Percentiles rank a stretch among this genome's conserved stretches.
Conservation (phyloP, 2,329 filamentous ascomycete species). For the Arthroderma uncinatum region DNA sequence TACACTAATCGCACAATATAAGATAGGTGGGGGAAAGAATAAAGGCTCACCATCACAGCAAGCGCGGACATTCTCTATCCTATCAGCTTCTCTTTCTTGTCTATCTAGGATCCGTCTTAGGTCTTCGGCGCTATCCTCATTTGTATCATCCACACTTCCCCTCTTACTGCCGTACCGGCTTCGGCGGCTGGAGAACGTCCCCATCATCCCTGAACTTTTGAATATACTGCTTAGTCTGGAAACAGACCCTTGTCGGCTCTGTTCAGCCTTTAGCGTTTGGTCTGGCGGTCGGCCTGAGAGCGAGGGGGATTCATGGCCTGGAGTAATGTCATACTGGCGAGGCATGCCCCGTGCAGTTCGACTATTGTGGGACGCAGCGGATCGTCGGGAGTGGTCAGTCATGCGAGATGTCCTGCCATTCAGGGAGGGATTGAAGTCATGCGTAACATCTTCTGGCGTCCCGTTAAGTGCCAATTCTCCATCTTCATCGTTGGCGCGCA, state of each 20-base stretch:
- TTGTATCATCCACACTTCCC: constrained; percentile 30
- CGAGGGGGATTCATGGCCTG: constrained; percentile 28
- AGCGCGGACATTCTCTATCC: constrained; percentile 86
- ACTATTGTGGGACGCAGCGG: constrained; percentile 71
- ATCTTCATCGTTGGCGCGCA: constrained; percentile 57
- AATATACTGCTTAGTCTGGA: constrained; percentile 41
- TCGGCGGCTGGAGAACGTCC: constrained; percentile 40
- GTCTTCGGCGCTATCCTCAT: constrained; percentile 68
- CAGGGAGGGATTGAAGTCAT: constrained; percentile 65
- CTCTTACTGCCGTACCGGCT: constrained; percentile 32
- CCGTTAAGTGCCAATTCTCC: constrained; percentile 45
- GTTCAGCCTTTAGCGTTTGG: constrained; percentile 26
- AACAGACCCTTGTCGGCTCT: constrained; percentile 33
- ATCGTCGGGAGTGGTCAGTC: constrained; percentile 42
- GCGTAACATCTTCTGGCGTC: constrained; percentile 45
- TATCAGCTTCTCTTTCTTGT: constrained; percentile 55
- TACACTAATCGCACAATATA: constrained; percentile 16
- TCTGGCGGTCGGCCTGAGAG: constrained; percentile 25
- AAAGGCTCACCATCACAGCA: constrained; percentile 84
- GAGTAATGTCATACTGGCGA: constrained; percentile 35
- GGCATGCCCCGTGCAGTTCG: constrained; percentile 57
- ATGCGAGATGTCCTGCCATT: constrained; percentile 45
- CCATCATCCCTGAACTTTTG: constrained; percentile 36
- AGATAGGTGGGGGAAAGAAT: not conserved
- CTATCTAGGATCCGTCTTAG: constrained; percentile 65